A percentile compares a stretch with the other conserved stretches of the same genome.
Evolutionary conservation across 2,329 filamentous ascomycete species (phyloP).

Genomic region (Cladophialophora carrionii): DNA sequence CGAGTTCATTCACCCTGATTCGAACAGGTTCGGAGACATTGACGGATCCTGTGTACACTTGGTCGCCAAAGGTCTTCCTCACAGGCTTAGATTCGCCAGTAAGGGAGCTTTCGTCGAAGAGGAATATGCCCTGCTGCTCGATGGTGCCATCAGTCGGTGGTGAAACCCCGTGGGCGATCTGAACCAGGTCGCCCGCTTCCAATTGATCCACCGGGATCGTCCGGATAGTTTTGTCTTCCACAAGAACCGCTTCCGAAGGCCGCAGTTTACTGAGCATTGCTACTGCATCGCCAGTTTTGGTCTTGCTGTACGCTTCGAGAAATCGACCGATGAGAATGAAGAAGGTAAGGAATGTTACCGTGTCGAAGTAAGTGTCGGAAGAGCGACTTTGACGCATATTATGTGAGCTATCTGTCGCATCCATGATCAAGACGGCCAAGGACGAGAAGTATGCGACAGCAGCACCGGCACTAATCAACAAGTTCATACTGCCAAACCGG

Average conservation of each 20-base stretch:
- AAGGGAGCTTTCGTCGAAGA: slow-evolving; percentile 87
- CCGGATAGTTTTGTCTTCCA: slow-evolving; percentile 47
- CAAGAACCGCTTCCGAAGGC: slow-evolving; percentile 73
- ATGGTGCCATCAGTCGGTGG: slow-evolving; percentile 81
- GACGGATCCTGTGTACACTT: slow-evolving; percentile 53
- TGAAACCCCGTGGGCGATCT: slow-evolving; percentile 76
- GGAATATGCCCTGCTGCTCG: slow-evolving; percentile 58
- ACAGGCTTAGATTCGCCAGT: slow-evolving; percentile 62
- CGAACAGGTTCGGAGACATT: slow-evolving; percentile 53
- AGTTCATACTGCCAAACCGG: slow-evolving; percentile 96
- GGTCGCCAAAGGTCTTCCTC: slow-evolving; percentile 48
- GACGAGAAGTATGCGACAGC: slow-evolving; percentile 86
- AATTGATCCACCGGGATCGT: slow-evolving; percentile 68
- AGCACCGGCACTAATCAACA: slow-evolving; percentile 86
- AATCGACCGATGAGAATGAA: slow-evolving; percentile 71
- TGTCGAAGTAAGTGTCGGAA: slow-evolving; percentile 73
- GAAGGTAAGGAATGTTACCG: slow-evolving; percentile 86
- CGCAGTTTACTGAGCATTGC: slow-evolving; percentile 76
- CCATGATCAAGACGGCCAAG: slow-evolving; percentile 73
- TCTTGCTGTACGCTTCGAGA: slow-evolving; percentile 83
- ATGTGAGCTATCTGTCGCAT: slow-evolving; percentile 45
- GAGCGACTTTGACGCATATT: slow-evolving; percentile 19
- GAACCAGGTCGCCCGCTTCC: slow-evolving; percentile 73
- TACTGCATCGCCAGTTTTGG: slow-evolving; percentile 84
- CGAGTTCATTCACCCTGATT: slow-evolving; percentile 50